Evolutionary conservation across 768 basidiomycete species (phyloP), one percentile per base, ranked within the genome.

Genomic region (Mycena galopus): DNA sequence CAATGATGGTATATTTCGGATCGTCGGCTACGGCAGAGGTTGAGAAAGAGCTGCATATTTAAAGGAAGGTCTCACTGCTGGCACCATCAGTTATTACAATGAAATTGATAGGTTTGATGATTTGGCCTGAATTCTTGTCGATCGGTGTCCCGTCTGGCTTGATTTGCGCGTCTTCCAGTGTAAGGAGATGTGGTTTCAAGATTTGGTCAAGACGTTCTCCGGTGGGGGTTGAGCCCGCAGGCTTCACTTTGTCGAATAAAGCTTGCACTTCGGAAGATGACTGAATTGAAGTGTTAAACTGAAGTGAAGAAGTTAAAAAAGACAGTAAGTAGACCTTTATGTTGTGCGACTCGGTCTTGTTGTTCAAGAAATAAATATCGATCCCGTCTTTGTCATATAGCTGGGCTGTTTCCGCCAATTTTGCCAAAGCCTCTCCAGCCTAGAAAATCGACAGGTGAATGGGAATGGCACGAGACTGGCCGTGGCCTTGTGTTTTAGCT

Each of bases 21-120:
- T 89, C 87, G 74, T 90, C 90, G 42, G 86, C 88, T 91, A 47
- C 39, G 37, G 42, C 14, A 42, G 12, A 33, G 63, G 47, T n/a
- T n/a, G 58, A 3, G 50, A 37, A 75, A 53, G n/a, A 8, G 21
- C 19, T 19, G 16, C 16, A 14, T 35, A 14, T 4, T 25, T 47
- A 25, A 61, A 29, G 61, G 7, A 23, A 14, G 33, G 27, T 79
- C 88, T 73, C 66, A 91, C 90, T 87, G 1, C 91, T 86, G 4
- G 80, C 85, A n/a, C 91, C 91, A 73, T 92, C 92, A 0, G 91
- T 92, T 42, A 93, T 84, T 30, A 92, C 80, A 14, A 93, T 85
- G 58, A 85, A 87, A 73, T 91, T 92, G 27, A 90, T 78, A 0
- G 88, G 89, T 73, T 90, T 92, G 17, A 90, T 83, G 37, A 75